phyloP scores from a whole-genome alignment of 208 protist species.

The Phytomonas sp. region DNA sequence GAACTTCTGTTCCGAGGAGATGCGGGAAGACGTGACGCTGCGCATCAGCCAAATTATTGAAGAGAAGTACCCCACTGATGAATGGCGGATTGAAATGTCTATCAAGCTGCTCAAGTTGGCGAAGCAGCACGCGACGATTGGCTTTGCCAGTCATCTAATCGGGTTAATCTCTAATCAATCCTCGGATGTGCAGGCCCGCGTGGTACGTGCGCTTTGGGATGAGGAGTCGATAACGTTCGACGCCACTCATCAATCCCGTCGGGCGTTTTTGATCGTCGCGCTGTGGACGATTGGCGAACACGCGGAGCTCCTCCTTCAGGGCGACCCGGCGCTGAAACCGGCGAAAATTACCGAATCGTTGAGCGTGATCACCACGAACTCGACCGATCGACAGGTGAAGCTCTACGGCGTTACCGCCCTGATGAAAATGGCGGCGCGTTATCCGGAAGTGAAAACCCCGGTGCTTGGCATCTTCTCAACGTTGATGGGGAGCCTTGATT shows the following conservation, averaged over 20 bases:
- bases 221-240: slow-evolving; percentile 71
- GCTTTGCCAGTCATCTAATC: slow-evolving; percentile 82
- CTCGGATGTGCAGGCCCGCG: slow-evolving; percentile 84
- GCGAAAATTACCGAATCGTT: slow-evolving; percentile 51
- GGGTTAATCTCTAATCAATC: slow-evolving; percentile 75
- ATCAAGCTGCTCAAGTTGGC: slow-evolving; percentile 88
- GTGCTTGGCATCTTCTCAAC: slow-evolving; percentile 47
- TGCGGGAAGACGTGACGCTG: slow-evolving; percentile 89
- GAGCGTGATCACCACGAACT: slow-evolving; percentile 67
- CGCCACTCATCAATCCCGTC: slow-evolving; percentile 62
- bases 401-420: slow-evolving; percentile 92
- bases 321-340: slow-evolving; percentile 16
- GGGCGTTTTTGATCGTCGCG: slow-evolving; percentile 87
- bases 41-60: slow-evolving; percentile 92
- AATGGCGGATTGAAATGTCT: slow-evolving; percentile 96
- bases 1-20: slow-evolving; percentile 84
- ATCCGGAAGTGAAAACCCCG: slow-evolving; percentile 29
- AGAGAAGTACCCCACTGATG: slow-evolving; percentile 87
- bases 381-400: slow-evolving; percentile 64
- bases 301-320: slow-evolving; percentile 74
- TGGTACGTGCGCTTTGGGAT: slow-evolving; percentile 87
- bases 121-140: slow-evolving; percentile 48
- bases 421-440: slow-evolving; percentile 91
- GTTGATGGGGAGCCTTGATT: slow-evolving; percentile 72
- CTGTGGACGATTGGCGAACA: slow-evolving; percentile 97